Base-by-base conservation (phyloP, 768 basidiomycete species). In the Mycena sanguinolenta region DNA sequence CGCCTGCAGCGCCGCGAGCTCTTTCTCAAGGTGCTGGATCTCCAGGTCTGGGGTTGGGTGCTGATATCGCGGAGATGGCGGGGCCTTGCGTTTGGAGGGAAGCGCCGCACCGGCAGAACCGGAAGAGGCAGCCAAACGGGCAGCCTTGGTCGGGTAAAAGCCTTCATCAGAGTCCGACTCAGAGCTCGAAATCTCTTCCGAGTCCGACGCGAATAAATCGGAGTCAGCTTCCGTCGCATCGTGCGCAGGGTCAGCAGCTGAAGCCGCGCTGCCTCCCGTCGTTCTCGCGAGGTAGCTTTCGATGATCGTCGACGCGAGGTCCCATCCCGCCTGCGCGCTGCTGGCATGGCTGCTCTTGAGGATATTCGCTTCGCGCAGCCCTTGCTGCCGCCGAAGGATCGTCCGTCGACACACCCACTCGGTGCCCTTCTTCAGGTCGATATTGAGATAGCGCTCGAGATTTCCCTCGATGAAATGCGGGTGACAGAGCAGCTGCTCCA, bases 391-490 rank as follows among this genome's bases (percentile, higher is more conserved):
- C 17, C 60, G 54, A 21, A 12, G 6, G 25, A 68, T 27, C 14
- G 58, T 67, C 9, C 23, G 38, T 14, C 1, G 5, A 32, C 60
- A 62, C 16, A 62, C 42, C 67, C 67, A 68, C 60, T 68, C 59
- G 42, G 54, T n/a, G 39, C 67, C 67, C 23, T 57, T 4, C 42
- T 32, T 5, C 28, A 53, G 67, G 54, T 62, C 39, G 54, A 55
- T 28, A 23, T 53, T 49, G 19, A 62, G 1, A 42, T 32, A 62
- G 25, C 67, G 65, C 39, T 32, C 30, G 10, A 10, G 21, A 9
- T 17, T 34, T 7, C 16, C 0, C 23, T 58, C 57, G 32, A 58
- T 23, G 21, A 66, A 52, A 34, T 58, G 59, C 32, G 60, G 38
- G 46, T 30, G 27, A 17, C 23, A n/a, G 54, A 42, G 59, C 10